Percentiles rank a stretch among this genome's conserved stretches.
Evolutionary conservation across 768 basidiomycete species (phyloP).

Genomic region (Harrya chromipes): DNA sequence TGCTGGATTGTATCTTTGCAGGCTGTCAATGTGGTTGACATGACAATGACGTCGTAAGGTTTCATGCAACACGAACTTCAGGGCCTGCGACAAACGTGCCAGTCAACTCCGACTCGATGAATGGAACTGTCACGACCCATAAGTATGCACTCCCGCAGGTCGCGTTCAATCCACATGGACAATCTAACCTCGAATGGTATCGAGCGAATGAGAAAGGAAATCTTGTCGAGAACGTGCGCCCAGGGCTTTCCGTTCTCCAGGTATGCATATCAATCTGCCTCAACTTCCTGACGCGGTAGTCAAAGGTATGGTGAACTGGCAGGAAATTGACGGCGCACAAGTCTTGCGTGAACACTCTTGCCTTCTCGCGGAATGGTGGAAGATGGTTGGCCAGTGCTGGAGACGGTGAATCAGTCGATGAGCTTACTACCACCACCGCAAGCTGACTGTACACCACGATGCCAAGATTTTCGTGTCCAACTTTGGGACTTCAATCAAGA

Average conservation of each 20-base stretch:
- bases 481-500: conserved; percentile 71
- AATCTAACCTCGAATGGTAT: conserved; percentile 25
- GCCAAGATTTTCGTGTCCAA: conserved; percentile 49
- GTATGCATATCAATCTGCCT: conserved; percentile 16
- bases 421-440: neutral
- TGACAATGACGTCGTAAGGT: too few species aligned
- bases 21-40: neutral
- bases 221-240: conserved; percentile 19
- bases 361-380: conserved; percentile 58
- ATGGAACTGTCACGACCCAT: neutral
- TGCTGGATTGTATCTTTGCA: conserved; percentile 15
- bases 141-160: conserved; percentile 11
- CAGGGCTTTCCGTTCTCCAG: conserved; percentile 35
- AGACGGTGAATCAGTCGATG: conserved; percentile 47
- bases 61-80: neutral
- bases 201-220: conserved; percentile 16
- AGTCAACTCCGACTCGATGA: conserved; percentile 13
- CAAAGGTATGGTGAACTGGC: conserved; percentile 3
- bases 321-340: conserved; percentile 44
- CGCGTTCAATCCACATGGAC: conserved; percentile 19
- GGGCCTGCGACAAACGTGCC: neutral
- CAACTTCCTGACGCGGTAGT: neutral
- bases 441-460: conserved; percentile 10
- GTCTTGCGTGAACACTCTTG: conserved; percentile 64
- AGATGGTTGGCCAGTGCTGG: conserved; percentile 67